Conservation (phyloP, 441 rosid genomes). For the Populus hybrid region DNA sequence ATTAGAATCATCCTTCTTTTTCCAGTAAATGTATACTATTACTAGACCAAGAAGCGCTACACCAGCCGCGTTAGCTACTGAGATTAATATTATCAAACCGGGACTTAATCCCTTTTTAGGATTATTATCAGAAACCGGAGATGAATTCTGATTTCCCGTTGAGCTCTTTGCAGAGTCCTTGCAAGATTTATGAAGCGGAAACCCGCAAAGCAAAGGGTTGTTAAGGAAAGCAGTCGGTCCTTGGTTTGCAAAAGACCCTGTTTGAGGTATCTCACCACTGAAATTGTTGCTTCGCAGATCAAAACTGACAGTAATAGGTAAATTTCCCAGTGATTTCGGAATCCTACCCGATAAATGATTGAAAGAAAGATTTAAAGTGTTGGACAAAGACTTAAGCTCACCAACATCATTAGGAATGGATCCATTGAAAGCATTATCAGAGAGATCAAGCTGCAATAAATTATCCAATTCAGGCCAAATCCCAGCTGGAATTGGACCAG, state of each 20-base stretch:
- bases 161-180: conserved; percentile 28
- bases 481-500: conserved; percentile 62
- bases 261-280: conserved; percentile 84
- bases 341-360: conserved; percentile 69
- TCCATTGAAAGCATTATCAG: conserved; percentile 61
- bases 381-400: conserved; percentile 56
- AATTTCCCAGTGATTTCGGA: conserved; percentile 67
- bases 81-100: conserved; percentile 63
- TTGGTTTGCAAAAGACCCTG: conserved; percentile 85
- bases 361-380: conserved; percentile 69
- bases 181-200: conserved; percentile 85
- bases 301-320: conserved; percentile 76
- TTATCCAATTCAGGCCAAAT: conserved; percentile 69
- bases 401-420: conserved; percentile 67
- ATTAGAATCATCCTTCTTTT: conserved; percentile 56
- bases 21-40: conserved; percentile 79
- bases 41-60: conserved; percentile 74
- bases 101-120: conserved; percentile 50
- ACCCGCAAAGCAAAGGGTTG: conserved; percentile 80
- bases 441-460: conserved; percentile 76
- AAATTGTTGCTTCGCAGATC: conserved; percentile 74
- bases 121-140: conserved; percentile 25
- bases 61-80: conserved; percentile 70
- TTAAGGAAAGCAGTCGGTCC: conserved; percentile 92
- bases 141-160: conserved; percentile 26